A percentile compares a stretch with the other conserved stretches of the same genome.
Conservation (phyloP, 2,329 filamentous ascomycete genomes). For the Botryosphaeria dothidea region DNA sequence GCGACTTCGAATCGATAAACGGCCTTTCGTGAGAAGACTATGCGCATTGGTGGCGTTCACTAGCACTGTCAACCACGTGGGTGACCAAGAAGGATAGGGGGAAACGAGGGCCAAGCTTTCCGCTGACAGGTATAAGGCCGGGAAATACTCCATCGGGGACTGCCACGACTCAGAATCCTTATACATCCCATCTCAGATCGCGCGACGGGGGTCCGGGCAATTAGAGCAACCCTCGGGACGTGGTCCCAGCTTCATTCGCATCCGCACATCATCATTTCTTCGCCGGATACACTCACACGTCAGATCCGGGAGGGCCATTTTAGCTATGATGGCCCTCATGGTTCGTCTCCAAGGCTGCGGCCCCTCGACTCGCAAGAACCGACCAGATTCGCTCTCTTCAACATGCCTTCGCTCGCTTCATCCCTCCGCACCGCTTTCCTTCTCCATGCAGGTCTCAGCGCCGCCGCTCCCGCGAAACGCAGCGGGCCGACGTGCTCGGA, state of each 20-base stretch:
- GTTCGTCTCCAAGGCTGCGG: not conserved
- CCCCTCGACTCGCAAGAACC: not conserved
- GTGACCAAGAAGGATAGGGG: not conserved
- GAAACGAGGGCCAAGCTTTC: not conserved
- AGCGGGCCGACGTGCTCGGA: conserved; percentile 4
- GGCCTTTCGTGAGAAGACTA: not conserved
- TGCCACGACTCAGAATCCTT: not conserved
- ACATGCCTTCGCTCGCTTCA: conserved; percentile 5
- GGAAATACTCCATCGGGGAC: not conserved
- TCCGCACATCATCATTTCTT: conserved; percentile 6
- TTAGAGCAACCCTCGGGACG: not conserved
- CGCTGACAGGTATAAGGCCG: not conserved
- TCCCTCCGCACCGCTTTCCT: not conserved
- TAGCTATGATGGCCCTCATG: not conserved
- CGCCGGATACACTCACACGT: not conserved
- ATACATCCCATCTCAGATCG: not conserved
- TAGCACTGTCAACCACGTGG: not conserved
- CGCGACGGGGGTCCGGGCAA: not conserved
- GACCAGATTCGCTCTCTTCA: not conserved
- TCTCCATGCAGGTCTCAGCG: not conserved
- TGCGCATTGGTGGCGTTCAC: not conserved
- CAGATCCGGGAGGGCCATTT: not conserved
- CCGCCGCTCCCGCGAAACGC: not conserved
- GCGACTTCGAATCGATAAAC: no score
- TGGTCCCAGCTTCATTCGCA: not conserved